phyloP scores from a whole-genome alignment of 2,329 filamentous ascomycete species.

The Fusarium aywerte region DNA sequence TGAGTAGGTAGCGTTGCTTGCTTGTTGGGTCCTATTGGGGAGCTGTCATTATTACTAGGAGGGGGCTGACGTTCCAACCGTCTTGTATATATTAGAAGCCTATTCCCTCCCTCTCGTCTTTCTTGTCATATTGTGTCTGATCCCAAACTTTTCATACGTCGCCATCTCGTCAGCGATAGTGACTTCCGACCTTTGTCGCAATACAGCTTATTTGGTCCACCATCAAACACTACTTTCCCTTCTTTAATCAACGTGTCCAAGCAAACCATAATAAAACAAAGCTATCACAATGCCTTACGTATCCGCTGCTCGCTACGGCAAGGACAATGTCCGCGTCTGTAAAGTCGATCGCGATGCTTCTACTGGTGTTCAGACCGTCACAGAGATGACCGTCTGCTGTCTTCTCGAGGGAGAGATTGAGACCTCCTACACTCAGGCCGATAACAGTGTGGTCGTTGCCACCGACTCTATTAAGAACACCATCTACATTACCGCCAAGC shows the following conservation, averaged over 20 bases:
- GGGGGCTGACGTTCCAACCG: constrained; percentile 35
- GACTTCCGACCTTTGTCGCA: constrained; percentile 6
- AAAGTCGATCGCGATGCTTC: constrained; percentile 87
- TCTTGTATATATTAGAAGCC: constrained; percentile 38
- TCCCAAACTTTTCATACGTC: not conserved
- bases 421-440: constrained; percentile 86
- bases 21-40: constrained; percentile 1
- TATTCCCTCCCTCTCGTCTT: constrained; percentile 10
- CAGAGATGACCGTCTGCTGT: constrained; percentile 94
- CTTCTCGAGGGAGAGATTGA: constrained; percentile 94
- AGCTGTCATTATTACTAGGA: constrained; percentile 20
- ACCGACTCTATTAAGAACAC: constrained; percentile 99
- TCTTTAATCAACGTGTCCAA: not conserved
- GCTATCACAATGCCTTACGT: constrained; percentile 62
- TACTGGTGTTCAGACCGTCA: constrained; percentile 83
- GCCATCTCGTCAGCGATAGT: not conserved
- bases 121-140: not conserved
- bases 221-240: constrained; percentile 8
- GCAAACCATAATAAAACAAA: constrained; percentile 16
- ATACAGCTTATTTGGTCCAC: constrained; percentile 13
- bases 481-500: constrained; percentile 93
- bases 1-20: constrained; percentile 15
- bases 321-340: constrained; percentile 98
- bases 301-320: constrained; percentile 79
- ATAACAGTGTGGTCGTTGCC: constrained; percentile 95